Conservation (phyloP, 2,329 filamentous ascomycete genomes). For the Neoarthrinium moseri region DNA sequence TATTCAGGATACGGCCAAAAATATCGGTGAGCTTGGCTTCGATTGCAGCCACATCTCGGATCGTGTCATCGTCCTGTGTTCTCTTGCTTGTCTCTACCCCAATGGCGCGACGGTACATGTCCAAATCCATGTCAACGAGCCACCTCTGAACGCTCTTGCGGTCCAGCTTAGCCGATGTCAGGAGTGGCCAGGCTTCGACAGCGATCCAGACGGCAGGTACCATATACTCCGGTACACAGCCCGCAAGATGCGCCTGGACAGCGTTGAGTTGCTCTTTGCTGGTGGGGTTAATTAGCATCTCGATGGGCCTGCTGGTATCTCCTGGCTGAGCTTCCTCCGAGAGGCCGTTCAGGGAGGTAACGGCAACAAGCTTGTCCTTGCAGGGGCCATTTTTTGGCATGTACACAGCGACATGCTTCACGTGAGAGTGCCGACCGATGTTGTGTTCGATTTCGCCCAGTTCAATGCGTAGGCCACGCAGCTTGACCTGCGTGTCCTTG, state of each 20-base stretch:
- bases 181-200: neutral
- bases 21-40: conserved; percentile 3
- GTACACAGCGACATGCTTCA: conserved; percentile 7
- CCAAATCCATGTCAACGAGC: neutral
- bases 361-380: neutral
- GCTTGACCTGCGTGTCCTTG: conserved; percentile 28
- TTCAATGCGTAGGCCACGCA: conserved; percentile 41
- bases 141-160: conserved; percentile 2
- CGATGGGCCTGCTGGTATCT: too few species aligned
- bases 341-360: conserved; percentile 9
- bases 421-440: neutral
- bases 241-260: too few species aligned
- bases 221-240: neutral
- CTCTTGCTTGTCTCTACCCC: neutral
- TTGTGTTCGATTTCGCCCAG: conserved; percentile 35
- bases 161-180: conserved; percentile 3
- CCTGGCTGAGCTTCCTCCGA: too few species aligned
- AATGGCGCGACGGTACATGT: neutral
- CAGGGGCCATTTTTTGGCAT: neutral
- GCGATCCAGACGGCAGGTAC: conserved; percentile 3
- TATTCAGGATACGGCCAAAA: neutral
- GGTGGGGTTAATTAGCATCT: too few species aligned
- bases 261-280: too few species aligned
- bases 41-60: conserved; percentile 1
- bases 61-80: neutral